Percentiles rank a stretch among this genome's conserved stretches.
Evolutionary conservation across 2,329 filamentous ascomycete species (phyloP).

Genomic region (Cordyceps farinosa): DNA sequence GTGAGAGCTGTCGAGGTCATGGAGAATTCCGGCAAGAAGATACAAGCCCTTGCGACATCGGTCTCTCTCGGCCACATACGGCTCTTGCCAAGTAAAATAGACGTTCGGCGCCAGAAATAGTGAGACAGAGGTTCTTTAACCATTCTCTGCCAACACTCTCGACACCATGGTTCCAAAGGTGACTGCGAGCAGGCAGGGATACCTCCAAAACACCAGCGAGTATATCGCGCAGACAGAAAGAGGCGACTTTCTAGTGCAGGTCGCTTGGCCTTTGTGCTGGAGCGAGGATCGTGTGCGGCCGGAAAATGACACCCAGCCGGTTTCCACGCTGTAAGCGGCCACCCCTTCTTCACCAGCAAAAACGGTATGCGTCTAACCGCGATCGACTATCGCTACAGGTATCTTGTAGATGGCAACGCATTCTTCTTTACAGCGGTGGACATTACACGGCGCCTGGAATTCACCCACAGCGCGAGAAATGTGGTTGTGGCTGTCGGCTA

Average conservation of each 20-base stretch:
- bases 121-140: background rate
- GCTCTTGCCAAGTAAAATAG: background rate
- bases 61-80: background rate
- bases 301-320: constrained; percentile 21
- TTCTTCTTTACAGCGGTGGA: constrained; percentile 35
- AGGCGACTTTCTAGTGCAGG: constrained; percentile 31
- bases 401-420: constrained; percentile 34
- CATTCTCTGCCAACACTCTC: too few species aligned
- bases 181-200: background rate
- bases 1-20: background rate
- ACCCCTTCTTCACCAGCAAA: background rate
- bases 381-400: constrained; percentile 23
- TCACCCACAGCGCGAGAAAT: constrained; percentile 26
- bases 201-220: constrained; percentile 28
- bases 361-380: background rate
- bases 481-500: constrained; percentile 34
- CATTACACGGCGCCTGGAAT: constrained; percentile 26
- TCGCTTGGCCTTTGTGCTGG: constrained; percentile 31
- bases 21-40: background rate
- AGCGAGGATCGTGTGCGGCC: constrained; percentile 24
- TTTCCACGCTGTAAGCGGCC: constrained; percentile 28
- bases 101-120: too few species aligned
- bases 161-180: background rate
- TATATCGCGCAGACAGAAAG: constrained; percentile 26
- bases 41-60: background rate